A percentile compares a stretch with the other conserved stretches of the same genome.
These are phyloP conservation scores for Suhomyces kunorum DNA, from an alignment of 1,139 yeast genomes.

Conservation along the genomic window DNA sequence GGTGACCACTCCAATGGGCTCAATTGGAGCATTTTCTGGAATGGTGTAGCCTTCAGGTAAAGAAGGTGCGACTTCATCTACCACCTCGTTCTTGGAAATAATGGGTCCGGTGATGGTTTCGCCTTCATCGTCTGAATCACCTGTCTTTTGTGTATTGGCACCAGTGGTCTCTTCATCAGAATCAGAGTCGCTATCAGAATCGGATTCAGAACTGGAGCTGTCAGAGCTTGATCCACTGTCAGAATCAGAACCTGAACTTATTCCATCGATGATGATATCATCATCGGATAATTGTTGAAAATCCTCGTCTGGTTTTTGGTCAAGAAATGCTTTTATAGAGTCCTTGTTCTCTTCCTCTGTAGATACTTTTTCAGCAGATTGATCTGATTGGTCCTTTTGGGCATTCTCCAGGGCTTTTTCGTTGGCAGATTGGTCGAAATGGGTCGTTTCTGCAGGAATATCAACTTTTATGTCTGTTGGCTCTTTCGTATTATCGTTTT, in stretches of 20 bases:
- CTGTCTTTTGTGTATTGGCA: conserved; percentile 22
- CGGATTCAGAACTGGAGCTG: conserved; percentile 17
- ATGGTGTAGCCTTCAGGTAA: conserved; percentile 70
- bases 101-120: conserved; percentile 60
- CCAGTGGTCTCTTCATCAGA: conserved; percentile 24
- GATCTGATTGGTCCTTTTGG: neutral
- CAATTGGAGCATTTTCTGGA: conserved; percentile 62
- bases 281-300: conserved; percentile 23
- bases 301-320: conserved; percentile 14
- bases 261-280: conserved; percentile 22
- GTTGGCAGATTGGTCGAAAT: too few relatives aligned
- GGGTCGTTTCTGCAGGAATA: too few relatives aligned
- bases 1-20: conserved; percentile 69
- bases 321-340: conserved; percentile 9
- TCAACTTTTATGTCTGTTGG: too few relatives aligned
- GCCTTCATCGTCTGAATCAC: conserved; percentile 42
- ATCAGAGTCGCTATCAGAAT: conserved; percentile 25
- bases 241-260: conserved; percentile 22
- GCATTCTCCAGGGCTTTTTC: too few relatives aligned
- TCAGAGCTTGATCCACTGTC: conserved; percentile 19
- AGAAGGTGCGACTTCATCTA: conserved; percentile 66
- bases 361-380: neutral
- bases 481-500: too few relatives aligned
- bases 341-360: neutral
- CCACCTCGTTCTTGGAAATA: conserved; percentile 71